Base-by-base conservation (phyloP, 805 yeast species). In the Kuraishia piskuri region DNA sequence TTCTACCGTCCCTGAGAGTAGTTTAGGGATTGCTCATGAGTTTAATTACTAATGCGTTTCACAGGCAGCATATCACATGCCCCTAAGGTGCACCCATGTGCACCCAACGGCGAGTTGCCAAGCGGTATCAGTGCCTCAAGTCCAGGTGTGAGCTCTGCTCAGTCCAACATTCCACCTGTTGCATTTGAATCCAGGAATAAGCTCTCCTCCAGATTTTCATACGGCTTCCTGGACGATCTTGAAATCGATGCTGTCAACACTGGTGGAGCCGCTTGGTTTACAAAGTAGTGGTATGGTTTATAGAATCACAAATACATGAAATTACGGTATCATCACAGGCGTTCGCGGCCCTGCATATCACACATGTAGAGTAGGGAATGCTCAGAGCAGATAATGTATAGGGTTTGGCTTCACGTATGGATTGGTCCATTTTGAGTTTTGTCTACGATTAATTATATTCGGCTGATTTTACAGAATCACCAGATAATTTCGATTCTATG, bases 231-330 rank as follows among this genome's bases (percentile, higher is more conserved):
- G 23, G 84, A 80, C 46, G 88, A 80, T 20, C 53, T 60, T 17
- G 99, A 92, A 69, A 82, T 86, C 24, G 96, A 88, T 10, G 78
- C 81, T 58, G 81, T 92, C 60, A 79, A 83, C 60, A 76, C 79
- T 52, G 99, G 98, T 54, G 97, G 97, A 60, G 96, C 96, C 37
- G 82, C 77, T 44, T 22, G 12, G 26, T 23, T 47, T 22, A 22
- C 25, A 14, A 47, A 22, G 10, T 47, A 23, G 40, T 31, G 40
- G 9, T 31, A n/a, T 31, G 40, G 9, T 31, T 31, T 31, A 31
- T 6, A 31, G 8, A 31, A 3, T 31, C 3, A 12, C n/a, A 31
- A 31, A 31, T 31, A 31, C 17, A 31, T 31, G 17, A 10, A 12
- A 31, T 12, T 10, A 31, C 14, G 40, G 17, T 31, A n/a, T 31